phyloP scores from a whole-genome alignment of 2,329 filamentous ascomycete species.

The Hypoxylon sp. region DNA sequence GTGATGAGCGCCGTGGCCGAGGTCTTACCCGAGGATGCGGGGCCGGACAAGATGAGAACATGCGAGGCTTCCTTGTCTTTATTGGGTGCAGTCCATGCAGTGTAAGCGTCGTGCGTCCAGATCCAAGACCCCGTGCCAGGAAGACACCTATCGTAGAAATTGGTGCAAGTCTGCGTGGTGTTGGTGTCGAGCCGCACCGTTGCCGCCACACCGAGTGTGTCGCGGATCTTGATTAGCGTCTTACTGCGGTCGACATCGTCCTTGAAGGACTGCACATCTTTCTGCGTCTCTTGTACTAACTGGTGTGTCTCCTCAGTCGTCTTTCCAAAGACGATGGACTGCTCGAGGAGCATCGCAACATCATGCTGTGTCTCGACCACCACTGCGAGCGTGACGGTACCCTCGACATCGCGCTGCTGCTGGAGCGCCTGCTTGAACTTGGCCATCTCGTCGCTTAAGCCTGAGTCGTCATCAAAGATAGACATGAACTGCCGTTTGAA shows the following conservation, averaged over 20 bases:
- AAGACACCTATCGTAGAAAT: slow-evolving; percentile 34
- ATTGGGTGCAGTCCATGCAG: slow-evolving; percentile 32
- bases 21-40: slow-evolving; percentile 48
- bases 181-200: slow-evolving; percentile 45
- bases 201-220: slow-evolving; percentile 38
- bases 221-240: slow-evolving; percentile 43
- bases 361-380: slow-evolving; percentile 27
- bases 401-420: slow-evolving; percentile 47
- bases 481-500: slow-evolving; percentile 42
- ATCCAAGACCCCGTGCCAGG: slow-evolving; percentile 38
- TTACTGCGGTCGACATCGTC: slow-evolving; percentile 44
- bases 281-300: slow-evolving; percentile 39
- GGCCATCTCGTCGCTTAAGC: slow-evolving; percentile 42
- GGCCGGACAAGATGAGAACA: slow-evolving; percentile 46
- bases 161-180: slow-evolving; percentile 47
- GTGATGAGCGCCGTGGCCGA: slow-evolving; percentile 45
- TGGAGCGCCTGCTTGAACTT: slow-evolving; percentile 43
- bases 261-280: slow-evolving; percentile 40
- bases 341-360: slow-evolving; percentile 16
- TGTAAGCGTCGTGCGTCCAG: slow-evolving; percentile 39
- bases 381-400: slow-evolving; percentile 45
- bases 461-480: slow-evolving; percentile 49
- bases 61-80: slow-evolving; percentile 37
- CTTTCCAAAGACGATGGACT: slow-evolving; percentile 34
- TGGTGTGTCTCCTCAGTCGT: slow-evolving; percentile 31